A percentile compares a stretch with the other conserved stretches of the same genome.
Conservation (phyloP, 176 grass and related monocot species). For the maize (Zea mays) region Zm-B73-REFERENCE-NAM-5.0 NC_050099.1:178638501-178639000, state of each 20-base stretch:
- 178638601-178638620: conserved; percentile 67
- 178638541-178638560: conserved; percentile 71
- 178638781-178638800: conserved; percentile 89
- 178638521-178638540: conserved; percentile 51
- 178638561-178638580: conserved; percentile 68
- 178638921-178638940: conserved; percentile 73
- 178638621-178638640: conserved; percentile 88
- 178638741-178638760: conserved; percentile 33
- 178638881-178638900: conserved; percentile 72
- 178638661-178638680: conserved; percentile 95
- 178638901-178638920: conserved; percentile 80
- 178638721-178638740: conserved; percentile 67
- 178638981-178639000: neutral
- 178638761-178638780: conserved; percentile 72
- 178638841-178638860: conserved; percentile 77
- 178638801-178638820: conserved; percentile 70
- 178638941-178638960: conserved; percentile 92
- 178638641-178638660: conserved; percentile 88
- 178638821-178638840: conserved; percentile 74
- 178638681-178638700: conserved; percentile 61
- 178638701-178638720: conserved; percentile 82
- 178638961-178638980: conserved; percentile 56
- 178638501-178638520: conserved; percentile 82
- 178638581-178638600: conserved; percentile 77
- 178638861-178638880: conserved; percentile 57